Evolutionary conservation across 1,139 yeast genomes (phyloP).

Genomic region (Saccharomyces pastorianus): DNA sequence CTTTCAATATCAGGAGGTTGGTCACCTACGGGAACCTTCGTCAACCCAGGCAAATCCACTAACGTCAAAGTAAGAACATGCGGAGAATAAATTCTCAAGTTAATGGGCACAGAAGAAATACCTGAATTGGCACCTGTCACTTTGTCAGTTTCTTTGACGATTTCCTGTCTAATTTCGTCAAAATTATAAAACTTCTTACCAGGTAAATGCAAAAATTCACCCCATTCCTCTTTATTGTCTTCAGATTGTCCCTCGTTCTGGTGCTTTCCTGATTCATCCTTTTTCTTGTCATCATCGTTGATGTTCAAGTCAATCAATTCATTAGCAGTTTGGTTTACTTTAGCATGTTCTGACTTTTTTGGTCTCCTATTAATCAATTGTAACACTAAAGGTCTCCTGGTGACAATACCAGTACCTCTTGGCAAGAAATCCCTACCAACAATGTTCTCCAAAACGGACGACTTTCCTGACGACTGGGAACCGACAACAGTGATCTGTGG

Average conservation of each 20-base stretch:
- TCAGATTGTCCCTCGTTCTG: conserved; percentile 40
- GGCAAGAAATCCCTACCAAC: conserved; percentile 95
- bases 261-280: not conserved
- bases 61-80: conserved; percentile 90
- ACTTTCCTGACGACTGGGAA: conserved; percentile 89
- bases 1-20: conserved; percentile 96
- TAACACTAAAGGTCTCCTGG: conserved; percentile 82
- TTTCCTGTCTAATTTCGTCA: conserved; percentile 85
- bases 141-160: conserved; percentile 87
- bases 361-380: conserved; percentile 69
- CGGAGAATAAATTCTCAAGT: conserved; percentile 89
- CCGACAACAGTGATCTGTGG: conserved; percentile 97
- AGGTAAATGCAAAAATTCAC: conserved; percentile 91
- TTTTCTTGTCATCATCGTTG: conserved; percentile 17
- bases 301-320: conserved; percentile 35
- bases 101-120: conserved; percentile 86
- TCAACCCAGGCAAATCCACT: conserved; percentile 95
- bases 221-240: conserved; percentile 92
- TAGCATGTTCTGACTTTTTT: conserved; percentile 20
- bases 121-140: conserved; percentile 91
- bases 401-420: conserved; percentile 92
- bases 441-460: conserved; percentile 86
- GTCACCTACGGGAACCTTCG: conserved; percentile 99
- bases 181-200: conserved; percentile 81
- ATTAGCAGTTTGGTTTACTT: conserved; percentile 22